These are phyloP conservation scores for Cystoisospora suis DNA, from an alignment of 169 alveolate genomes.

Conservation along the genomic window DNA sequence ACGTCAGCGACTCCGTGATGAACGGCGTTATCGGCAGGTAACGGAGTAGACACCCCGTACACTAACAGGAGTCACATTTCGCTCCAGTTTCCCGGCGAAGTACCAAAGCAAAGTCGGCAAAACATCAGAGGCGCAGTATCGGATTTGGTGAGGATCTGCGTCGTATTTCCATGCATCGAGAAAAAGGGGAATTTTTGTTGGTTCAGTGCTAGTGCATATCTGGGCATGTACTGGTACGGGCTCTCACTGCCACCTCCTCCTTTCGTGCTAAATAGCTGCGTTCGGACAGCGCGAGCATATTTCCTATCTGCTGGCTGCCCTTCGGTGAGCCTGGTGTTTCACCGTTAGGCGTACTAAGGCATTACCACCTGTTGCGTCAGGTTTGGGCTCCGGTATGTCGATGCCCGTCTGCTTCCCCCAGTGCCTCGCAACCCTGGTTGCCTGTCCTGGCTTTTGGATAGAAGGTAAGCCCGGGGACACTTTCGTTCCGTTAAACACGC, in stretches of 20 bases:
- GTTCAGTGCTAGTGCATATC: constrained; percentile 84
- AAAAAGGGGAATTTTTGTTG: background rate
- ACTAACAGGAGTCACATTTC: background rate
- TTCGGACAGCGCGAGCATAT: constrained; percentile 74
- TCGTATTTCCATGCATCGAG: background rate
- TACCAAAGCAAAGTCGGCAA: constrained; percentile 84
- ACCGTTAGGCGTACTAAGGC: constrained; percentile 14
- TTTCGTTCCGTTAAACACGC: background rate
- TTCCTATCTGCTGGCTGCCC: constrained; percentile 85
- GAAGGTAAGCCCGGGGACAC: constrained; percentile 69
- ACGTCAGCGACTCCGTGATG: constrained; percentile 83
- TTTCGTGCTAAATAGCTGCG: background rate
- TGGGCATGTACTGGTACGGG: constrained; percentile 80
- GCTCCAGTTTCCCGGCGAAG: constrained; percentile 79
- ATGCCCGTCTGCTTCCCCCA: constrained; percentile 79
- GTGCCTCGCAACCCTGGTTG: constrained; percentile 82
- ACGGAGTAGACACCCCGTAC: background rate
- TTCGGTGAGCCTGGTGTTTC: constrained; percentile 68
- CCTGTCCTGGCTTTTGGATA: constrained; percentile 89
- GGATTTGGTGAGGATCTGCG: constrained; percentile 67
- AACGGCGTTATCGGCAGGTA: constrained; percentile 80
- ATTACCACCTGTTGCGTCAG: background rate
- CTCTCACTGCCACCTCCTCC: background rate
- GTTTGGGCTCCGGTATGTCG: constrained; percentile 46
- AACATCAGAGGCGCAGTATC: constrained; percentile 80